These are phyloP conservation scores for Bonia amplexicaulis DNA, from an alignment of 176 grass and related monocot genomes.

Conservation along the genomic window DNA sequence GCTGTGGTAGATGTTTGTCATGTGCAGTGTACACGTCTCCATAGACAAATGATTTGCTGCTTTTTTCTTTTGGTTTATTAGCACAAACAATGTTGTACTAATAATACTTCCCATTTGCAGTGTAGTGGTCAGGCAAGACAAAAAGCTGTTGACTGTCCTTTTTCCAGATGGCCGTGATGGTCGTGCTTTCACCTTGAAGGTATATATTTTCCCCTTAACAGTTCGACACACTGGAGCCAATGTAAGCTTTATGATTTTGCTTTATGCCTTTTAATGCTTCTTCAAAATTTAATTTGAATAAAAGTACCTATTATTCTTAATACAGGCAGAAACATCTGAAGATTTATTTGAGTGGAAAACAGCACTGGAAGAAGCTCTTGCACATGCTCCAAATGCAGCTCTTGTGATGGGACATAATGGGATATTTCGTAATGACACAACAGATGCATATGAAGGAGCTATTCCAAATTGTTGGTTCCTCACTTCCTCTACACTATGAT, in stretches of 20 bases:
- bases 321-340: conserved; percentile 87
- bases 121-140: conserved; percentile 98
- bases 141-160: conserved; percentile 90
- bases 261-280: conserved; percentile 11
- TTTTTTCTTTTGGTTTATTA: conserved; percentile 7
- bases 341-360: conserved; percentile 99
- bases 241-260: conserved; percentile 21
- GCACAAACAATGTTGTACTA: background rate
- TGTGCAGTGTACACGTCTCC: conserved; percentile 25
- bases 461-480: conserved; percentile 72
- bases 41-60: background rate
- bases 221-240: conserved; percentile 1
- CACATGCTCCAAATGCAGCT: conserved; percentile 96
- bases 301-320: background rate
- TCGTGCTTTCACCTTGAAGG: conserved; percentile 98
- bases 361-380: conserved; percentile 94
- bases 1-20: background rate
- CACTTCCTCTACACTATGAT: conserved; percentile 26
- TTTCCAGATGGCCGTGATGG: conserved; percentile 98
- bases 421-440: conserved; percentile 88
- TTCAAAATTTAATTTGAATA: conserved; percentile 1
- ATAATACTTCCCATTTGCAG: conserved; percentile 43
- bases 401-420: conserved; percentile 99
- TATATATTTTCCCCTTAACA: conserved; percentile 29
- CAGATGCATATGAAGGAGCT: conserved; percentile 87